Evolutionary conservation across 2,329 filamentous ascomycete species (phyloP), one percentile per base, ranked within the genome.

Genomic region (Xylaria sp.): DNA sequence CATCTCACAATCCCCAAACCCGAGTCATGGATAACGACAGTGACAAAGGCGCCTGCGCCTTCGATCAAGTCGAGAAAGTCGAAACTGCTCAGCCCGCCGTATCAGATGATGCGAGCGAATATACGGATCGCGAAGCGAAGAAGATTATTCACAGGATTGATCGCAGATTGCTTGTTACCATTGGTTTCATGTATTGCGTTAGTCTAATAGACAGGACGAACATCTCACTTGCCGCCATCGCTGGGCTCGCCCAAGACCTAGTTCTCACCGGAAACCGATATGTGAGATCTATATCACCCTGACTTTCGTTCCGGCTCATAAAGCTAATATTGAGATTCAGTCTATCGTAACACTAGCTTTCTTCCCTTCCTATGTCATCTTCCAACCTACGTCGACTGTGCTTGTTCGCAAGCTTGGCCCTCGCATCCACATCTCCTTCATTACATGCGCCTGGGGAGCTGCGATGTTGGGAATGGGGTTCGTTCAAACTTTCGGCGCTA

Each of bases 131-230:
- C 21, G 90, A 95, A 80, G 87, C 92, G 80, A 87, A 83, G 76
- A 85, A 81, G 50, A 92, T 96, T 75, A 88, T 94, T 50, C 84
- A 86, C 65, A 87, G 88, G 13, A 84, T 96, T 73, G 93, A 97
- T 79, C 82, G 84, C 35, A 87, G 90, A 1, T 82, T 92, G 3
- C 87, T 92, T 48, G 76, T 85, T 3, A 89, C 86, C 1, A 86
- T 89, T 4, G 90, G 90, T 23, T 76, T 85, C 71, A 86, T 93
- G 81, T 94, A 94, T 79, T 93, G 91, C 77, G 84, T 93, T 74
- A 91, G 87, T 71, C 81, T 95, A 68, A 92, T 95, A 88, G 93
- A 96, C 76, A 85, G 93, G 37, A 93, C 91, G 1, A 95, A 95
- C 79, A 81, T 94, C 77, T 88, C 88, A n/a, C 84, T 88, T 25